Evolutionary conservation across 345 rosid species (phyloP).

Genomic region (Lagerstroemia speciosa): DNA sequence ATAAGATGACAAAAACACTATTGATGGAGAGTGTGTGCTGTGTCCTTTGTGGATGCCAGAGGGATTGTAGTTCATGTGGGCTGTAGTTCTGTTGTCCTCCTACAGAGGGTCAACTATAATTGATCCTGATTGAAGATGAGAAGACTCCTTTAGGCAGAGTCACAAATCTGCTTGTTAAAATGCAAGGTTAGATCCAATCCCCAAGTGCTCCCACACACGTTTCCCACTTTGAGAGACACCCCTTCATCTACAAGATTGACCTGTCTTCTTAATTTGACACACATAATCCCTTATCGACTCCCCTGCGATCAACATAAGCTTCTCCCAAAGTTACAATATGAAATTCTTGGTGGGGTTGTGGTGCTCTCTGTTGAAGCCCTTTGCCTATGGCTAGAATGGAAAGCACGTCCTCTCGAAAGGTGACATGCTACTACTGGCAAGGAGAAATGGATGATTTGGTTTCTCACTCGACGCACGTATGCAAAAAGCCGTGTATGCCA

Average conservation of each 20-base stretch:
- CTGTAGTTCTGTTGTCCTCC: neutral
- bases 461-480: neutral
- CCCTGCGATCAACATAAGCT: no score
- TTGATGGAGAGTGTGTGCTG: neutral
- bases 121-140: no score
- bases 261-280: neutral
- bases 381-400: no score
- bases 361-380: no score
- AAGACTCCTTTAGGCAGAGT: no score
- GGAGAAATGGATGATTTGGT: slow-evolving; percentile 22
- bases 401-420: neutral
- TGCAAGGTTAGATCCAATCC: neutral
- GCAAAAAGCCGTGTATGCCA: no score
- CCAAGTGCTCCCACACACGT: slow-evolving; percentile 11
- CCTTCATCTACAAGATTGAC: neutral
- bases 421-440: slow-evolving; percentile 1
- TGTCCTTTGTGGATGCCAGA: neutral
- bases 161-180: neutral
- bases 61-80: no score
- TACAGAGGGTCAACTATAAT: neutral
- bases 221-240: slow-evolving; percentile 1
- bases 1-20: neutral
- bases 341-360: no score
- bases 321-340: no score
- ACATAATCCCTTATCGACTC: no score